Evolutionary conservation across 805 yeast species (phyloP).

Genomic region (Myxozyma udenii): DNA sequence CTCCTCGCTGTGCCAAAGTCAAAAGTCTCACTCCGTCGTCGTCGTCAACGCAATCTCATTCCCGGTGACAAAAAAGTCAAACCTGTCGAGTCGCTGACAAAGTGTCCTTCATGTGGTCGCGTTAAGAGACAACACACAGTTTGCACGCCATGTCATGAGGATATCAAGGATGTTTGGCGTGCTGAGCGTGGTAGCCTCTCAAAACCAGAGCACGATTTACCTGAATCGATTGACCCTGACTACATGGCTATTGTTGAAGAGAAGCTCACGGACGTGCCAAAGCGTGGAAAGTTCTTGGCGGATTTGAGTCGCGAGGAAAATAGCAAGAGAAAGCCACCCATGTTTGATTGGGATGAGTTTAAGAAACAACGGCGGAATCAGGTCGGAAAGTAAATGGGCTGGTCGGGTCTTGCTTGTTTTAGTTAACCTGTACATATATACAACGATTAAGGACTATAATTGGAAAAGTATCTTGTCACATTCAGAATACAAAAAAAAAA

Average conservation of each 20-base stretch:
- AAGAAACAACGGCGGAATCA: not conserved
- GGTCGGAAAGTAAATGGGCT: not conserved
- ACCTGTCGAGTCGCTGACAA: constrained; percentile 68
- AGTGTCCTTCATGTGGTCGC: constrained; percentile 96
- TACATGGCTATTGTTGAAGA: constrained; percentile 15
- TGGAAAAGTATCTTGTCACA: no score
- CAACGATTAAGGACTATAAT: no score
- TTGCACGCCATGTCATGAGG: constrained; percentile 88
- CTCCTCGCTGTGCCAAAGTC: constrained; percentile 90
- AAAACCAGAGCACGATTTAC: constrained; percentile 1
- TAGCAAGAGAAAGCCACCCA: constrained; percentile 15
- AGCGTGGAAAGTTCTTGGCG: constrained; percentile 10
- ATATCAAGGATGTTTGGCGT: constrained; percentile 74
- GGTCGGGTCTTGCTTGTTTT: not conserved
- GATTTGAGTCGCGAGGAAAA: constrained; percentile 32
- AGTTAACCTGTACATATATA: not conserved
- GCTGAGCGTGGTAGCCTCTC: constrained; percentile 24
- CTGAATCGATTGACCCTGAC: constrained; percentile 23
- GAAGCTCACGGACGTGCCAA: constrained; percentile 20
- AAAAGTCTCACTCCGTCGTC: constrained; percentile 81
- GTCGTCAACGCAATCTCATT: constrained; percentile 77
- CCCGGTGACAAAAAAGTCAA: constrained; percentile 80
- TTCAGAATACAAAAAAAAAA: not conserved
- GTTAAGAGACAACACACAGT: constrained; percentile 84
- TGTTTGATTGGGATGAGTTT: constrained; percentile 18